Evolutionary conservation across 768 basidiomycete genomes (phyloP).

Genomic region (Xerocomus brunneocitrinus): DNA sequence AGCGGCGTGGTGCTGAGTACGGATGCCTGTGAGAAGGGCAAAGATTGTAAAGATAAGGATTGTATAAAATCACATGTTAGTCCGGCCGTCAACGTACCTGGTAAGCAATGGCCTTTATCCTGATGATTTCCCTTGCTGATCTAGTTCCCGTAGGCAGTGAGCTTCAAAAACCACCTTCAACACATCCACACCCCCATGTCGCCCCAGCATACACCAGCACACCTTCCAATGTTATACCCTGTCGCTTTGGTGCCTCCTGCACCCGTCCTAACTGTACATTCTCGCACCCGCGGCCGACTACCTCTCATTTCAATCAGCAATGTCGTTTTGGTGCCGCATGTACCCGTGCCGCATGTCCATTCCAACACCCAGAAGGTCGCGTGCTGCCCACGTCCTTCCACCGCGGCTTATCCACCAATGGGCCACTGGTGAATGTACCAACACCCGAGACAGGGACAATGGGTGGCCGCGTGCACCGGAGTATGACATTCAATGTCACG

Average conservation of each 20-base stretch:
- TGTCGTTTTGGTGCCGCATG: conserved; percentile 87
- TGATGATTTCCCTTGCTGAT: conserved; percentile 4
- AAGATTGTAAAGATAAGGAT: conserved; percentile 88
- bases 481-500: conserved; percentile 60
- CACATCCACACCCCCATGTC: conserved; percentile 31
- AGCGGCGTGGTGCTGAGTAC: conserved; percentile 93
- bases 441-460: conserved; percentile 66
- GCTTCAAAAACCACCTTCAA: conserved; percentile 34
- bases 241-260: conserved; percentile 69
- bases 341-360: conserved; percentile 83
- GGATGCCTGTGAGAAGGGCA: conserved; percentile 87
- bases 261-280: conserved; percentile 68
- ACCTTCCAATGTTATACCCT: conserved; percentile 38
- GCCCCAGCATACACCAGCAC: conserved; percentile 28
- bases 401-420: conserved; percentile 60
- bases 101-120: conserved; percentile 29
- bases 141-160: conserved; percentile 25
- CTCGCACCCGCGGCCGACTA: conserved; percentile 51
- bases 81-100: conserved; percentile 69
- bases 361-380: conserved; percentile 85
- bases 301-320: conserved; percentile 41
- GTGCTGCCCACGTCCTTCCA: conserved; percentile 79
- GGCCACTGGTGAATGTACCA: conserved; percentile 57
- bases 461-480: conserved; percentile 63
- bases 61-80: conserved; percentile 90